phyloP scores from a whole-genome alignment of 768 basidiomycete genomes.

The Punctularia strigosozonata region DNA sequence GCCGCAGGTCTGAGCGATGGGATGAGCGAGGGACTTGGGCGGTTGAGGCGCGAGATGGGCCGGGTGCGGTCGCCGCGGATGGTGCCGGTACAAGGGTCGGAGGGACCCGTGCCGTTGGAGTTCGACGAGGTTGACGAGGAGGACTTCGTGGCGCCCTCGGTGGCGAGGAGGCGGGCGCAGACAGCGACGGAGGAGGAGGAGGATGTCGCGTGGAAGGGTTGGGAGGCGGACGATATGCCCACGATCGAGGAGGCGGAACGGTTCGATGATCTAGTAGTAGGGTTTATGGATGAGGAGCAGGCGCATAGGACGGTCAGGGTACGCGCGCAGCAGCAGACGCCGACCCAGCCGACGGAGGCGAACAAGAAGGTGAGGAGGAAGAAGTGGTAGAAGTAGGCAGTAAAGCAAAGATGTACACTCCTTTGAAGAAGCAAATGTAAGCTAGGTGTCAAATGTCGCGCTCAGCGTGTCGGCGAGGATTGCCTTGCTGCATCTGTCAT shows the following conservation, averaged over 20 bases:
- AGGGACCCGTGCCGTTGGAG: conserved; percentile 32
- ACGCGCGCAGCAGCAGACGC: too few species aligned
- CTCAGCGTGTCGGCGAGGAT: too few species aligned
- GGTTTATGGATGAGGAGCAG: conserved; percentile 24
- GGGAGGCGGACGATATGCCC: conserved; percentile 18
- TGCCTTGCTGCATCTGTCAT: too few species aligned
- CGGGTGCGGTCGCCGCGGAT: conserved; percentile 36
- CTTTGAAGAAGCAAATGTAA: too few species aligned
- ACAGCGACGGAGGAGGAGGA: conserved; percentile 15
- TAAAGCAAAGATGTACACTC: too few species aligned
- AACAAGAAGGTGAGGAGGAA: too few species aligned
- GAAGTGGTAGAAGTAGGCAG: too few species aligned
- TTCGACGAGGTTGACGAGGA: conserved; percentile 69
- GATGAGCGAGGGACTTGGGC: conserved; percentile 48
- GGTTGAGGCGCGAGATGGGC: conserved; percentile 44
- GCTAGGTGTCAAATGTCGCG: too few species aligned
- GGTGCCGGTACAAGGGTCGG: conserved; percentile 12
- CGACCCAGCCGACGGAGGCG: too few species aligned
- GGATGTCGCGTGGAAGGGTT: conserved; percentile 15
- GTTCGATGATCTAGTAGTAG: conserved; percentile 24
- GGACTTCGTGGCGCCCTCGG: conserved; percentile 28
- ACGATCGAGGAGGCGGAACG: conserved; percentile 22
- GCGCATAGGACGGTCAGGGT: too few species aligned
- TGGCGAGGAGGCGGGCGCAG: conserved; percentile 20
- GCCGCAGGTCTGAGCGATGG: conserved; percentile 38